Percentiles rank a stretch among this genome's conserved stretches.
phyloP scores from a whole-genome alignment of 2,329 filamentous ascomycete species.

The Exophiala sp. region DNA sequence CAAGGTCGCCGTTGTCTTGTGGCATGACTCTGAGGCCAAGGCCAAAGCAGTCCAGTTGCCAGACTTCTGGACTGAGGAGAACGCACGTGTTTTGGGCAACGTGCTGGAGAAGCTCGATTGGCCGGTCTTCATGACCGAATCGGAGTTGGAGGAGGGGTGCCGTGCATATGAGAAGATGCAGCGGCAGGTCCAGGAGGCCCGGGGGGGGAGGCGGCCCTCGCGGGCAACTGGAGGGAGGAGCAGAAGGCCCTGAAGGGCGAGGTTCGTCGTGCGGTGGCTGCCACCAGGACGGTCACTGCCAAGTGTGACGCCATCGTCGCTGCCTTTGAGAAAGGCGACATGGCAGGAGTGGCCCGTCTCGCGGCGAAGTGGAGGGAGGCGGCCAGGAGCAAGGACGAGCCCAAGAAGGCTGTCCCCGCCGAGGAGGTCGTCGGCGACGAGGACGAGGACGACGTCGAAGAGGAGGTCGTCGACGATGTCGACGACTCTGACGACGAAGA shows the following conservation, averaged over 20 bases:
- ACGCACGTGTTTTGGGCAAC: slow-evolving; percentile 5
- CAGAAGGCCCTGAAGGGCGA: background rate
- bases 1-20: slow-evolving; percentile 13
- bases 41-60: slow-evolving; percentile 6
- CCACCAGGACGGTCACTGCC: background rate
- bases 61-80: slow-evolving; percentile 12
- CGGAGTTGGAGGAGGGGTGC: slow-evolving; percentile 3
- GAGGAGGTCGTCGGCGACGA: slow-evolving; percentile 6
- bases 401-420: background rate
- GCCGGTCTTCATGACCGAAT: slow-evolving; percentile 3
- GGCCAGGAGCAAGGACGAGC: too few species aligned
- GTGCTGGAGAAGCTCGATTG: slow-evolving; percentile 8
- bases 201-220: background rate
- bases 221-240: background rate
- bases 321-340: slow-evolving; percentile 7
- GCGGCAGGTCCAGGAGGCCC: slow-evolving; percentile 1
- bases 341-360: slow-evolving; percentile 1
- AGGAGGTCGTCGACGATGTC: background rate
- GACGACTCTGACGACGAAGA: slow-evolving; percentile 1
- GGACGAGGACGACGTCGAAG: slow-evolving; percentile 2
- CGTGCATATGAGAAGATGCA: slow-evolving; percentile 5
- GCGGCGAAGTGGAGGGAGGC: background rate
- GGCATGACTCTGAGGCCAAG: slow-evolving; percentile 7
- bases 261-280: background rate
- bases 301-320: background rate